A percentile compares a stretch with the other conserved stretches of the same genome.
phyloP scores from a whole-genome alignment of 2,329 filamentous ascomycete species.

The Arthrobotrys pseudoclavata region DNA sequence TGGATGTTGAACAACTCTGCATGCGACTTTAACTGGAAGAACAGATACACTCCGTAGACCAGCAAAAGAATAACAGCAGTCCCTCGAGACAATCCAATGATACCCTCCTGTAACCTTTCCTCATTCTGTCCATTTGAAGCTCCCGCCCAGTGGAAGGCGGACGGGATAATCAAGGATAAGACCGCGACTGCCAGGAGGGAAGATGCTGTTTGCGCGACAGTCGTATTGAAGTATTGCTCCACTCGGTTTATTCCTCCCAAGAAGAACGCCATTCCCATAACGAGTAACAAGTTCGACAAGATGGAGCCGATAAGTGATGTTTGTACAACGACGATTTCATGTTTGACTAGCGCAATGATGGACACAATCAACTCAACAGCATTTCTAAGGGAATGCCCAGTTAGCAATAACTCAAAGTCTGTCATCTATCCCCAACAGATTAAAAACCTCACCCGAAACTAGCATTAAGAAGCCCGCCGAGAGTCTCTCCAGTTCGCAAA shows the following conservation, averaged over 20 bases:
- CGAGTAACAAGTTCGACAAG: conserved; percentile 91
- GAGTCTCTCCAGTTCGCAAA: conserved; percentile 81
- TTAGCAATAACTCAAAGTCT: conserved; percentile 55
- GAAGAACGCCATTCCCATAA: conserved; percentile 71
- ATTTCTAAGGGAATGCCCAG: conserved; percentile 70
- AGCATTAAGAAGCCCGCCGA: conserved; percentile 90
- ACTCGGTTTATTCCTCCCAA: conserved; percentile 61
- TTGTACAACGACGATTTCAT: conserved; percentile 86
- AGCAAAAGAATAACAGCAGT: conserved; percentile 84
- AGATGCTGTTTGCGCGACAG: conserved; percentile 89
- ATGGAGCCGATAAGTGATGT: conserved; percentile 93
- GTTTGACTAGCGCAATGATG: conserved; percentile 80
- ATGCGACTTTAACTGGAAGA: conserved; percentile 93
- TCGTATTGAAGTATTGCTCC: conserved; percentile 86
- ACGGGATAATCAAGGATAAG: conserved; percentile 87
- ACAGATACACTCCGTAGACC: conserved; percentile 85
- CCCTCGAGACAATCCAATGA: conserved; percentile 77
- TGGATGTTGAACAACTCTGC: conserved; percentile 82
- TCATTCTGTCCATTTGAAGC: conserved; percentile 66
- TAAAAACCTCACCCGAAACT: conserved; percentile 79
- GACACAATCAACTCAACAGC: conserved; percentile 91
- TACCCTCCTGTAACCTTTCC: conserved; percentile 66
- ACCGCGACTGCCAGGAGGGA: conserved; percentile 84
- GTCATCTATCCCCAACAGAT: not conserved
- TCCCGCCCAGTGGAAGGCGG: conserved; percentile 78